Evolutionary conservation across 2,329 filamentous ascomycete genomes (phyloP).

Genomic region (Penicillium sp.): DNA sequence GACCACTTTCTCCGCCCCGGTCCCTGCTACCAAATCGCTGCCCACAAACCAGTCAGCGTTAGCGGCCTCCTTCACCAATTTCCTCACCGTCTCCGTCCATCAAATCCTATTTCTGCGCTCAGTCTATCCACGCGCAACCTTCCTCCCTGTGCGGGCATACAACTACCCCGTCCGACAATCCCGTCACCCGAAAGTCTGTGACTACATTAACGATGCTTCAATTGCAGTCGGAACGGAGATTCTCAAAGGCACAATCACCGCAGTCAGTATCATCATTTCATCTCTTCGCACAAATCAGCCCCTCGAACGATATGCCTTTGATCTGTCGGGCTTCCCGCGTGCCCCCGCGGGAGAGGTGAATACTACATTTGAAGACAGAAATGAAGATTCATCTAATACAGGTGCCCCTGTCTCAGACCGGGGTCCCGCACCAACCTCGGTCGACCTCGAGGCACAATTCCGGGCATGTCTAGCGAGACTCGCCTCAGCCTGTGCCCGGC

Average conservation of each 20-base stretch:
- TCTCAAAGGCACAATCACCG: conserved; percentile 57
- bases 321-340: conserved; percentile 57
- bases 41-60: conserved; percentile 58
- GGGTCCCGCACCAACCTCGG: conserved; percentile 32
- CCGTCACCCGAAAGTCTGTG: conserved; percentile 79
- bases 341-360: conserved; percentile 51
- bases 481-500: conserved; percentile 44
- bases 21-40: conserved; percentile 43
- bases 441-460: conserved; percentile 52
- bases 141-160: conserved; percentile 76
- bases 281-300: conserved; percentile 51
- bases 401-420: conserved; percentile 29
- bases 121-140: conserved; percentile 76
- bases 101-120: conserved; percentile 79
- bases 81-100: conserved; percentile 80
- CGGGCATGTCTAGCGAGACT: conserved; percentile 48
- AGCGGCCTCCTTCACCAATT: conserved; percentile 70
- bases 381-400: conserved; percentile 37
- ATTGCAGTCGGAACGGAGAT: conserved; percentile 70
- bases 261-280: conserved; percentile 59
- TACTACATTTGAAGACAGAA: conserved; percentile 50
- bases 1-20: conserved; percentile 42
- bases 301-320: conserved; percentile 61
- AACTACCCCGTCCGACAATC: conserved; percentile 82
- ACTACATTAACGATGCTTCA: conserved; percentile 81